phyloP scores from a whole-genome alignment of 176 grass and related monocot genomes.

The Avena atlantica region DNA sequence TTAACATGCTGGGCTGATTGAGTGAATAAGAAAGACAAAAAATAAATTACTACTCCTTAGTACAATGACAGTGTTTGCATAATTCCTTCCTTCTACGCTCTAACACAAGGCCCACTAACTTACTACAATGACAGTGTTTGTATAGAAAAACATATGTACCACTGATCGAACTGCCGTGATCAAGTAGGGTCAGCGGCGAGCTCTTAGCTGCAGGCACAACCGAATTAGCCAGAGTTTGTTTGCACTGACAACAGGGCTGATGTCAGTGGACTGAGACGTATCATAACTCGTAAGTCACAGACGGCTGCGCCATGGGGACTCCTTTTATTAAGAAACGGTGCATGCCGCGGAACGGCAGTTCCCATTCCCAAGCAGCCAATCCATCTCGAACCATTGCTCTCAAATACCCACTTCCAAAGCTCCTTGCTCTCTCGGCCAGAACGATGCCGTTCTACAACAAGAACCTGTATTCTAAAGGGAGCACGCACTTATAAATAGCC shows the following conservation, averaged over 20 bases:
- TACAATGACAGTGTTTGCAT: no score
- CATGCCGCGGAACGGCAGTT: neutral
- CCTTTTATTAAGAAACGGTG: neutral
- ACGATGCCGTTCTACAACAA: constrained; percentile 16
- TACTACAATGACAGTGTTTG: neutral
- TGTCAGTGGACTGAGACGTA: no score
- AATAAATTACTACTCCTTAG: no score
- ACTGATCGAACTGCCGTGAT: neutral
- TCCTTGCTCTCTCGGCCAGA: neutral
- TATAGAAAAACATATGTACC: neutral
- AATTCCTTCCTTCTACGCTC: neutral
- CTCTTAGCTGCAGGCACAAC: no score
- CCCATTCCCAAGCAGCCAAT: constrained; percentile 20
- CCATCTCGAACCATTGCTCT: constrained; percentile 1
- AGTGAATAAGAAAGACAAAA: no score
- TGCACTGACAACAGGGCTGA: no score
- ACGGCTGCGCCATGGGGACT: no score
- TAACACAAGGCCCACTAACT: neutral
- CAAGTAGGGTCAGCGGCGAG: no score
- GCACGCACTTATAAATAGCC: neutral
- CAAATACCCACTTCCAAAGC: neutral
- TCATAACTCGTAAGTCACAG: no score
- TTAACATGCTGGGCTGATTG: no score
- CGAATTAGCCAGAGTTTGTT: no score
- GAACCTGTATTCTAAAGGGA: neutral